Evolutionary conservation across 495 filamentous ascomycete species (phyloP).

Genomic region (Aspergillus campestris): DNA sequence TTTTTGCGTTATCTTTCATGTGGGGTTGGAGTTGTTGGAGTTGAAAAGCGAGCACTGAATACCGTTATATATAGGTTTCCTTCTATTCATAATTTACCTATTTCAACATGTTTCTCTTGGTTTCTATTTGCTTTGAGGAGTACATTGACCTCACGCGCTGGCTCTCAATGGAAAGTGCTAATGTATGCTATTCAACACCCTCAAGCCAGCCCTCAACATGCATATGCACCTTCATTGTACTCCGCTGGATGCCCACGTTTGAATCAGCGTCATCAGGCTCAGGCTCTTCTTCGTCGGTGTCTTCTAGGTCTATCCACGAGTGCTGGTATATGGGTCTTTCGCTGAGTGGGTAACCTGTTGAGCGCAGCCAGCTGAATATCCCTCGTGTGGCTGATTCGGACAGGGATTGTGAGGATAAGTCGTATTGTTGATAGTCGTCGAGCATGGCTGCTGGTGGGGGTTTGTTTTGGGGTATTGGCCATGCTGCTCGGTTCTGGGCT

Average conservation of each 20-base stretch:
- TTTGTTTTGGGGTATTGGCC: neutral
- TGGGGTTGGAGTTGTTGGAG: too few relatives aligned
- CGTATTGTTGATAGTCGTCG: conserved; percentile 1
- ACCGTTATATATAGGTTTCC: too few relatives aligned
- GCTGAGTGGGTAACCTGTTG: conserved; percentile 8
- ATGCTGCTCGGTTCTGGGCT: neutral
- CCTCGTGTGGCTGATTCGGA: conserved; percentile 10
- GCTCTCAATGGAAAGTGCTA: too few relatives aligned
- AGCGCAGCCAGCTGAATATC: conserved; percentile 16
- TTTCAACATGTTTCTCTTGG: too few relatives aligned
- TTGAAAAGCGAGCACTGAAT: too few relatives aligned
- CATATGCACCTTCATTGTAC: neutral
- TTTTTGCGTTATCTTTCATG: too few relatives aligned
- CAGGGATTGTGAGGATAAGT: conserved; percentile 7
- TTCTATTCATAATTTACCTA: too few relatives aligned
- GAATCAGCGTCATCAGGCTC: conserved; percentile 7
- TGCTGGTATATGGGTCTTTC: conserved; percentile 21
- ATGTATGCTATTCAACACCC: neutral
- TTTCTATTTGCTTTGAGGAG: too few relatives aligned
- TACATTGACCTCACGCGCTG: too few relatives aligned
- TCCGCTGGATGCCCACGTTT: neutral
- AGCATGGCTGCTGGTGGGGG: neutral
- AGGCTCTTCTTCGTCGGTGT: conserved; percentile 12
- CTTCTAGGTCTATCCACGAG: conserved; percentile 23
- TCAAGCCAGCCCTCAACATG: conserved; percentile 2